Conservation (phyloP, 1,139 yeast genomes). For the Suhomyces ambrosiae region DNA sequence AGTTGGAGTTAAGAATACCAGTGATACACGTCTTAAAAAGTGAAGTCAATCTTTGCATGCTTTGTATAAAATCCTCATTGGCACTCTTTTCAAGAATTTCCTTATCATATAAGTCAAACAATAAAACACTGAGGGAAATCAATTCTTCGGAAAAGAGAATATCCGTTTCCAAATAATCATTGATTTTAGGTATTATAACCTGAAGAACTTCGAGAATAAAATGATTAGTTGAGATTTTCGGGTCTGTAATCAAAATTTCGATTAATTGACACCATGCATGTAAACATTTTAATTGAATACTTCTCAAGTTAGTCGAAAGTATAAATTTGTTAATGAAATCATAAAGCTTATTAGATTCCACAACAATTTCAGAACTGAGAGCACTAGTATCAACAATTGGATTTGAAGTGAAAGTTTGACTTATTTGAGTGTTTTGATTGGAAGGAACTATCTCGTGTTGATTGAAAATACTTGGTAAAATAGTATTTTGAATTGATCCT, state of each 20-base stretch:
- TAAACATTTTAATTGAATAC: constrained; percentile 60
- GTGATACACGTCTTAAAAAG: constrained; percentile 72
- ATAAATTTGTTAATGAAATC: constrained; percentile 46
- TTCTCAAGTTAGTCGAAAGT: constrained; percentile 47
- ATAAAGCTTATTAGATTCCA: constrained; percentile 31
- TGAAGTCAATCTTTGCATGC: constrained; percentile 57
- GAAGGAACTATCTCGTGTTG: constrained; percentile 2
- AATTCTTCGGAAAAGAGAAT: constrained; percentile 72
- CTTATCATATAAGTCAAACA: constrained; percentile 64
- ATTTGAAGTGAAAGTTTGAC: constrained; percentile 2
- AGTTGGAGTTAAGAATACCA: constrained; percentile 70
- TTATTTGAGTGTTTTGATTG: constrained; percentile 1
- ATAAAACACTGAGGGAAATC: constrained; percentile 70
- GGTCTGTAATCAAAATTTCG: constrained; percentile 69
- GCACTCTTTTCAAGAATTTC: constrained; percentile 30
- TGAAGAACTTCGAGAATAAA: constrained; percentile 80
- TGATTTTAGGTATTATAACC: constrained; percentile 71
- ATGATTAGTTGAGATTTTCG: constrained; percentile 32
- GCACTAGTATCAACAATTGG: constrained; percentile 1
- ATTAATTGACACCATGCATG: constrained; percentile 85
- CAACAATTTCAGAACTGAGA: constrained; percentile 21
- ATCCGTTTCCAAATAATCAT: constrained; percentile 70
- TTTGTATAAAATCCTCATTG: constrained; percentile 29
- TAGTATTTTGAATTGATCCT: not conserved
- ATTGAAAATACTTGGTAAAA: constrained; percentile 1